Base-by-base conservation (phyloP, 768 basidiomycete genomes). In the Russula abietina region DNA sequence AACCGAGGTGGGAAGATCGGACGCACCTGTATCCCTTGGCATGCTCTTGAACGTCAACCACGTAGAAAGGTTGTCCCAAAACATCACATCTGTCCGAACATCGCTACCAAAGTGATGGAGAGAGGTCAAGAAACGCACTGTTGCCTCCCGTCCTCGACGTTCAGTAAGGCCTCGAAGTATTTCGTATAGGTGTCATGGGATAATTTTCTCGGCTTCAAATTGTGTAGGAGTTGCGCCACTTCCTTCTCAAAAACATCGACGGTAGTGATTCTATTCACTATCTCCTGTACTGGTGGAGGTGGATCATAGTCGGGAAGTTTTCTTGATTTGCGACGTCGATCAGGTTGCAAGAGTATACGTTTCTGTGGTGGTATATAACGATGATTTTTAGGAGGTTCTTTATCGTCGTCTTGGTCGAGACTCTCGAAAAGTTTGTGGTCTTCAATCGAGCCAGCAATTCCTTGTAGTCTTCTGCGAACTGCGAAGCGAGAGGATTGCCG, bases 71-170 rank as follows among this genome's bases (percentile, higher is more conserved):
- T 50, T 59, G 62, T 24, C 41, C 17, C 38, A 49, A 30, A 26
- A 64, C 10, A 11, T 64, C 52, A 39, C 28, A 39, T 46, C 62
- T 64, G 9, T 6, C 5, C 19, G 10, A 33, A 85, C 78, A 52
- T 77, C 67, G 19, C 70, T 69, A 45, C 75, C 16, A 30, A 22
- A 36, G n/a, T 24, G n/a, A 45, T 6, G 17, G 19, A 26, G 9
- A 49, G 14, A n/a, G 2, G 19, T 38, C 9, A 69, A 30, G 72
- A 69, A 5, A 84, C 79, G 30, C 73, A 67, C 70, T 85, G 83
- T 7, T 85, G 83, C 14, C 78, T 76, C 16, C 77, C 76, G 43
- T 74, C 72, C 51, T 65, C 55, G 6, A 67, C 33, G 22, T 58
- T 60, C 9, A 67, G 33, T 38, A 64, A 30, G 3, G 58, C 57